These are phyloP conservation scores for Massarina eburnea DNA, from an alignment of 2,329 filamentous ascomycete genomes.

Conservation along the genomic window DNA sequence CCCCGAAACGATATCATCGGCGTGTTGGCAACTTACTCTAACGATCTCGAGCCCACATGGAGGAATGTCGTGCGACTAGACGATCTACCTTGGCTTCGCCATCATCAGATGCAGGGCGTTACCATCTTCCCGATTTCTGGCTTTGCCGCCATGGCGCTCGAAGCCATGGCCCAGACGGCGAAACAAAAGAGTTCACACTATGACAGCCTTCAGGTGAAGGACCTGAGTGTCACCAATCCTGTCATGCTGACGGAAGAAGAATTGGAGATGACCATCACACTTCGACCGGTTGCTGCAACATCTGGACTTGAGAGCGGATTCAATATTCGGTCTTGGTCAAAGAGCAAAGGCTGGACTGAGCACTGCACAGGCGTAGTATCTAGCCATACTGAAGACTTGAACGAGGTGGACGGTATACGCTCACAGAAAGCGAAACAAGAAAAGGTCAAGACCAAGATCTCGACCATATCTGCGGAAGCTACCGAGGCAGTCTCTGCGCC, in stretches of 20 bases:
- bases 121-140: conserved; percentile 36
- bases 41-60: conserved; percentile 43
- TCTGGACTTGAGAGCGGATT: conserved; percentile 38
- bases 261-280: conserved; percentile 31
- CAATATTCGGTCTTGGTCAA: conserved; percentile 57
- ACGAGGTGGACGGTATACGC: conserved; percentile 45
- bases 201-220: conserved; percentile 19
- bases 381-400: conserved; percentile 40
- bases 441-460: conserved; percentile 26
- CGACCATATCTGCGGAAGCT: conserved; percentile 2
- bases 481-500: conserved; percentile 15
- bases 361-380: conserved; percentile 52
- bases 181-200: conserved; percentile 11
- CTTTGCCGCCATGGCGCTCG: conserved; percentile 32
- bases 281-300: conserved; percentile 12
- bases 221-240: conserved; percentile 19
- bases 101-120: conserved; percentile 46
- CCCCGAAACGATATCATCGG: conserved; percentile 25
- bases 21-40: conserved; percentile 7
- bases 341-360: conserved; percentile 58
- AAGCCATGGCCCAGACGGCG: conserved; percentile 20
- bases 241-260: conserved; percentile 32
- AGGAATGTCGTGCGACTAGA: conserved; percentile 47
- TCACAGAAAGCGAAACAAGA: not conserved
- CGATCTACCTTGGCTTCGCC: conserved; percentile 50